Evolutionary conservation across 768 basidiomycete species (phyloP), one percentile per base, ranked within the genome.

Genomic region (Lanmaoa pseudosensibilis): DNA sequence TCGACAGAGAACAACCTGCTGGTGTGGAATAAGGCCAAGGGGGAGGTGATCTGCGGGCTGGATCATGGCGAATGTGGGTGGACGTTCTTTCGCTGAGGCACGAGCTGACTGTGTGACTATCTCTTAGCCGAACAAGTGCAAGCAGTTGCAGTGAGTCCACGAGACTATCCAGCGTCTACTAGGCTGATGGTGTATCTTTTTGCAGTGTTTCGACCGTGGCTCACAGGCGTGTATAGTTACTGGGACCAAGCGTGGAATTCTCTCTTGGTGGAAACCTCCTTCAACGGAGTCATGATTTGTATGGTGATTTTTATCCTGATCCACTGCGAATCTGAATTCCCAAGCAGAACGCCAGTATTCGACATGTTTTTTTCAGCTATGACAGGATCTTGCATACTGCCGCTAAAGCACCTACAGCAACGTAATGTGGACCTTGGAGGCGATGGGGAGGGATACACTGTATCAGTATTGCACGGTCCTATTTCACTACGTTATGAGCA

Each of bases 1-100:
- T 73, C 65, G 30, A 70, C 78, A 19, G 82, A 84, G 18, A 78
- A 77, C 19, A 84, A 78, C 66, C 73, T 83, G 30, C 70, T 87
- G 38, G 80, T 83, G 33, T 88, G 87, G 86, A 84, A 88, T 62
- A 78, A 74, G 65, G 74, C 74, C 65, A 81, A 77, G 53, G 81
- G 77, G 12, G 72, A 71, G 3, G 69, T 86, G 25, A 75, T 85
- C 15, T 84, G 82, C 68, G 86, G 82, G 32, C 65, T 88, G 61
- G 81, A 84, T 59, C 84, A 87, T 60, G 77, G 78, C 15, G 80
- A 84, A 60, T 80, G 85, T 86, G 65, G 61, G 78, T 64, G 30
- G 43, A 15, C 15, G 15, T 44, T 41, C 8, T 27, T 43, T 44
- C n/a, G 11, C 9, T 10, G 38, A 32, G 7, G 48, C 50, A 32